Evolutionary conservation across 192 early-diverging fungal species (phyloP).

Genomic region (Kickxella alabastrina): DNA sequence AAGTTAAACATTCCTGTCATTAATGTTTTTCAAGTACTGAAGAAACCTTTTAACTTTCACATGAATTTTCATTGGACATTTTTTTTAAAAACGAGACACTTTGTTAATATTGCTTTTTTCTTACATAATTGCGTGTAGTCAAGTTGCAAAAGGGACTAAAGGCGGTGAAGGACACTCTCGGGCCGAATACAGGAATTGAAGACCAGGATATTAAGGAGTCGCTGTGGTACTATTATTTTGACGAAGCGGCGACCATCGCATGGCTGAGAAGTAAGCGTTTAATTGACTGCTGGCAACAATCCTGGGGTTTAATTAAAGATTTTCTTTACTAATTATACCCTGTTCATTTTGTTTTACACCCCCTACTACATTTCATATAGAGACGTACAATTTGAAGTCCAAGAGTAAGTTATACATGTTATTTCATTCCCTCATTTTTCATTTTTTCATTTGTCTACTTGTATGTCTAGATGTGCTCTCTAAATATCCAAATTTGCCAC

Average conservation of each 20-base stretch:
- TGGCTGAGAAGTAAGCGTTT: slow-evolving; percentile 63
- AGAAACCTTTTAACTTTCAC: too few relatives aligned
- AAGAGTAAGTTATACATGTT: slow-evolving; percentile 31
- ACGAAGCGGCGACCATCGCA: slow-evolving; percentile 61
- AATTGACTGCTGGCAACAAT: too few relatives aligned
- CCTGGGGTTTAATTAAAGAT: too few relatives aligned
- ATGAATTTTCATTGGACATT: too few relatives aligned
- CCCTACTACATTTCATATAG: too few relatives aligned
- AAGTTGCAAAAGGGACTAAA: slow-evolving; percentile 55
- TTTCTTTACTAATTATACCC: background rate
- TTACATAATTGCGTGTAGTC: slow-evolving; percentile 16
- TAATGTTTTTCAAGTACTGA: too few relatives aligned
- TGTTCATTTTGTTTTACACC: background rate
- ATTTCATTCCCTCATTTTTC: background rate
- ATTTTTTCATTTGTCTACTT: background rate
- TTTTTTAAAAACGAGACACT: too few relatives aligned
- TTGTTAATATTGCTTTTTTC: background rate
- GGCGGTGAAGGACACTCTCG: slow-evolving; percentile 60
- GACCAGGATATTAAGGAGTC: slow-evolving; percentile 66
- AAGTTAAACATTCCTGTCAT: too few relatives aligned
- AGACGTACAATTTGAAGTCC: slow-evolving; percentile 31
- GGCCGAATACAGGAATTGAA: slow-evolving; percentile 51
- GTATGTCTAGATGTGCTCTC: too few relatives aligned
- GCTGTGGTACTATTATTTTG: slow-evolving; percentile 72
- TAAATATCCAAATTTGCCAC: background rate